Conservation (phyloP, 345 rosid genomes). For the Heritiera fomes region DNA sequence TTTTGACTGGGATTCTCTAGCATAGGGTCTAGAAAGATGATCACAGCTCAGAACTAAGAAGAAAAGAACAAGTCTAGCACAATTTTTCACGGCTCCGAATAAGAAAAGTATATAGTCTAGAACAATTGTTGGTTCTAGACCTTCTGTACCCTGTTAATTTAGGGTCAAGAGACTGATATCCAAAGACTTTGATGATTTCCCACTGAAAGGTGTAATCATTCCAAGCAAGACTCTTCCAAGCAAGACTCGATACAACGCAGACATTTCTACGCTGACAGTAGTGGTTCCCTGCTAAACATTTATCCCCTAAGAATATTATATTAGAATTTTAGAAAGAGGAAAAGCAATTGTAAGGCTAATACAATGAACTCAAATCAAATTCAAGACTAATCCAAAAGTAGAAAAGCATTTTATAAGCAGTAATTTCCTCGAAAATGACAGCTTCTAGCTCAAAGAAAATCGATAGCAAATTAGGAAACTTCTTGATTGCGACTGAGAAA, state of each 20-base stretch:
- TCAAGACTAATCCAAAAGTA: not conserved
- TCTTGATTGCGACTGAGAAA: not conserved
- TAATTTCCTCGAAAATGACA: not conserved
- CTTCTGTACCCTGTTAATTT: not conserved
- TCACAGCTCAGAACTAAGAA: not conserved
- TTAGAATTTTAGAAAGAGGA: not conserved
- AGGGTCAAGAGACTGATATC: not conserved
- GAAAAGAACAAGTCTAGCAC: not conserved
- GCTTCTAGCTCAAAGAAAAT: not conserved
- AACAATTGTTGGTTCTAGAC: not conserved
- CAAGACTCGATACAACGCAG: not conserved
- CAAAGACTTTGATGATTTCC: not conserved
- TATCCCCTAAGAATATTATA: not conserved
- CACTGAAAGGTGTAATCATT: not conserved
- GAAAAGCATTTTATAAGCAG: not conserved
- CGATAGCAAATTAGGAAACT: not conserved
- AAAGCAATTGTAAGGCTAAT: not conserved
- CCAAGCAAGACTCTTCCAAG: not conserved
- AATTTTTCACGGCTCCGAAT: not conserved
- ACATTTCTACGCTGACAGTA: not conserved
- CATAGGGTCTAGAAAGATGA: not conserved
- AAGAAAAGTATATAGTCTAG: not conserved
- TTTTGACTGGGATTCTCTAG: not conserved
- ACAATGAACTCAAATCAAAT: slow-evolving; percentile 11
- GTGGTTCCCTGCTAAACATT: not conserved